phyloP scores from a whole-genome alignment of 768 basidiomycete species.

The Lanmaoa pseudosensibilis region DNA sequence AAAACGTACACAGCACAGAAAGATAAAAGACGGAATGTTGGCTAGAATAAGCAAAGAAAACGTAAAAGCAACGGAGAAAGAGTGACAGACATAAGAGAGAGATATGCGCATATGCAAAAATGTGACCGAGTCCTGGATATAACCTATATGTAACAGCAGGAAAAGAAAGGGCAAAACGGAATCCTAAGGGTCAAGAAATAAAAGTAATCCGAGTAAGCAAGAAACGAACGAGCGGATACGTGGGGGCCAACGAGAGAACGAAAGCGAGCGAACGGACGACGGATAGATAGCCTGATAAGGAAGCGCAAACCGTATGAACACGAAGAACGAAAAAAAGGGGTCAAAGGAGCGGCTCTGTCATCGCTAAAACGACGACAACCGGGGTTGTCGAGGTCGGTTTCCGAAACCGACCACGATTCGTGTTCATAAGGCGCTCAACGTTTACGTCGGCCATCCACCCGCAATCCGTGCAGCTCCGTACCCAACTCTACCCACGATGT shows the following conservation, averaged over 20 bases:
- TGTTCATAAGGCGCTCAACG: not conserved
- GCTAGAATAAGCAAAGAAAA: not conserved
- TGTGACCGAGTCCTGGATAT: slow-evolving; percentile 11
- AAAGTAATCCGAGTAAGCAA: not conserved
- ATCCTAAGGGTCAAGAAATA: not conserved
- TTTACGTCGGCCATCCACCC: slow-evolving; percentile 76
- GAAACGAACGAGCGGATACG: not conserved
- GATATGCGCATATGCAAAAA: slow-evolving; percentile 4
- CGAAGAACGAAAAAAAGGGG: slow-evolving; percentile 7
- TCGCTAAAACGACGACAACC: slow-evolving; percentile 11
- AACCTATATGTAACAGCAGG: slow-evolving; percentile 11
- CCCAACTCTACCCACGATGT: slow-evolving; percentile 66
- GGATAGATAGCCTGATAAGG: slow-evolving; percentile 21
- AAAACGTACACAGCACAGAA: slow-evolving; percentile 11
- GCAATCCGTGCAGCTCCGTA: slow-evolving; percentile 75
- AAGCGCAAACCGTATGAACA: slow-evolving; percentile 19
- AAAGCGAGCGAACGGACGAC: not conserved
- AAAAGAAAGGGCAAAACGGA: not conserved
- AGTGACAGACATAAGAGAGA: slow-evolving; percentile 8
- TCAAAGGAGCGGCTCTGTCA: not conserved
- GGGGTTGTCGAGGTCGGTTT: slow-evolving; percentile 7
- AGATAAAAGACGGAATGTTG: not conserved
- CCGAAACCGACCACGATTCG: not conserved
- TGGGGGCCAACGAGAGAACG: not conserved
- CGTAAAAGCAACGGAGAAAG: not conserved